phyloP scores from a whole-genome alignment of 129 eudicot genomes.

The Chrysanthemum seticuspe region DNA sequence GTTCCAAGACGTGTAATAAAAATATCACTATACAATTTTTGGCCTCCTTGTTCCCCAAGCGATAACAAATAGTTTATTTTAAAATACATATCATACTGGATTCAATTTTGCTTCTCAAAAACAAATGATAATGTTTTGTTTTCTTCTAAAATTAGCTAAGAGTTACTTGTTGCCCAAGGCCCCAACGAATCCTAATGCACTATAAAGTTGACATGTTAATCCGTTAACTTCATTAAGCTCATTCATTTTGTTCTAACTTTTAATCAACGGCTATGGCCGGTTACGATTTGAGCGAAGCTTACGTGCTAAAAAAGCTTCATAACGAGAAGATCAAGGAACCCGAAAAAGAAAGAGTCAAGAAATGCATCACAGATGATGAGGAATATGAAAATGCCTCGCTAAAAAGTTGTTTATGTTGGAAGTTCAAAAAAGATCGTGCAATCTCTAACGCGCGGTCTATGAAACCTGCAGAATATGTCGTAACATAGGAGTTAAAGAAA shows the following conservation, averaged over 20 bases:
- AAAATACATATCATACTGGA: too few species aligned
- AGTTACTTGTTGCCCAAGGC: constrained; percentile 2
- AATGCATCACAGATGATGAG: too few species aligned
- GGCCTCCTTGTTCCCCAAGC: not conserved
- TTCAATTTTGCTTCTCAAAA: too few species aligned
- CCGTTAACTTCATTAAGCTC: not conserved
- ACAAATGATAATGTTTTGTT: too few species aligned
- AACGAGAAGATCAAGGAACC: not conserved
- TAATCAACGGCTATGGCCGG: constrained; percentile 1
- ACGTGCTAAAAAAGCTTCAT: constrained; percentile 15
- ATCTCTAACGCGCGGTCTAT: not conserved
- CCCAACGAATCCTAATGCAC: constrained; percentile 4
- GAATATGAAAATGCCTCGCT: too few species aligned
- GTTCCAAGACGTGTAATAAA: too few species aligned
- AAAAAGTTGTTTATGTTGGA: not conserved
- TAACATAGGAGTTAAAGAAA: not conserved
- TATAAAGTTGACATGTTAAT: not conserved
- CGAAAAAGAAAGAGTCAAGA: not conserved
- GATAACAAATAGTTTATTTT: too few species aligned
- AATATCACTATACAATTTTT: too few species aligned
- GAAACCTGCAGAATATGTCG: not conserved
- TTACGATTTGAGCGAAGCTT: not conserved
- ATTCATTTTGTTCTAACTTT: not conserved
- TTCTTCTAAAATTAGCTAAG: too few species aligned
- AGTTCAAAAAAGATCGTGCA: not conserved